Evolutionary conservation across 352 stramenopile species (phyloP).

Genomic region (Globisporangium uncinulatum): DNA sequence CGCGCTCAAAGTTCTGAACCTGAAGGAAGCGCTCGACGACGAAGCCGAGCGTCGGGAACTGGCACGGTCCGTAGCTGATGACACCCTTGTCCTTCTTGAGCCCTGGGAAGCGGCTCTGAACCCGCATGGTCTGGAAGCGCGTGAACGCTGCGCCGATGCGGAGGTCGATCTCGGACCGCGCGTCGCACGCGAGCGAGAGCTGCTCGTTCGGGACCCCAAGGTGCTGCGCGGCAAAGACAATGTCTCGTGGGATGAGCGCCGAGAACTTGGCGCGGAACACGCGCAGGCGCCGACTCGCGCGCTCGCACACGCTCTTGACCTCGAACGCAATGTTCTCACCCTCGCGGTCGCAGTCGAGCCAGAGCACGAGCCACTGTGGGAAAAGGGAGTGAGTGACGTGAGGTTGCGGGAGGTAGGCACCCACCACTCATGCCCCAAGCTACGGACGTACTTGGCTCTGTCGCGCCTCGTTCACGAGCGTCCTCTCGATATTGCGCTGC

Average conservation of each 20-base stretch:
- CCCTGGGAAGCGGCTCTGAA: slow-evolving; percentile 78
- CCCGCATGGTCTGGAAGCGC: slow-evolving; percentile 93
- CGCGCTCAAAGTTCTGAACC: slow-evolving; percentile 96
- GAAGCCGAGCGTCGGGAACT: slow-evolving; percentile 99
- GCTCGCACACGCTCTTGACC: slow-evolving; percentile 86
- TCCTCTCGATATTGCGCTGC: slow-evolving; percentile 87
- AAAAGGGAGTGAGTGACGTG: slow-evolving; percentile 6
- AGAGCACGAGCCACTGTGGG: slow-evolving; percentile 90
- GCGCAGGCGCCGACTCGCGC: slow-evolving; percentile 58
- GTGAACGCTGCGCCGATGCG: slow-evolving; percentile 93
- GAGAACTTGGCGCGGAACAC: slow-evolving; percentile 92
- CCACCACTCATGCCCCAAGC: too few relatives aligned
- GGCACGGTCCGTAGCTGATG: slow-evolving; percentile 98
- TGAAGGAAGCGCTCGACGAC: slow-evolving; percentile 91
- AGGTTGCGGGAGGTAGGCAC: too few relatives aligned
- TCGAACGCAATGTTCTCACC: slow-evolving; percentile 99
- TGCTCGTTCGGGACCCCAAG: slow-evolving; percentile 74
- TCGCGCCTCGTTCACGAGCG: slow-evolving; percentile 84
- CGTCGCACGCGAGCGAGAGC: slow-evolving; percentile 83
- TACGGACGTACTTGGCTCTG: slow-evolving; percentile 50
- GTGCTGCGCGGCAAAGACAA: slow-evolving; percentile 85
- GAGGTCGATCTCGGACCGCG: slow-evolving; percentile 93
- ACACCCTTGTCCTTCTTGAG: slow-evolving; percentile 80
- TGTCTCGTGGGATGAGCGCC: slow-evolving; percentile 89
- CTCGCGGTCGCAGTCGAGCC: slow-evolving; percentile 99